A percentile compares a stretch with the other conserved stretches of the same genome.
Evolutionary conservation across 352 stramenopile species (phyloP).

Genomic region (Blastocystis sp.): DNA sequence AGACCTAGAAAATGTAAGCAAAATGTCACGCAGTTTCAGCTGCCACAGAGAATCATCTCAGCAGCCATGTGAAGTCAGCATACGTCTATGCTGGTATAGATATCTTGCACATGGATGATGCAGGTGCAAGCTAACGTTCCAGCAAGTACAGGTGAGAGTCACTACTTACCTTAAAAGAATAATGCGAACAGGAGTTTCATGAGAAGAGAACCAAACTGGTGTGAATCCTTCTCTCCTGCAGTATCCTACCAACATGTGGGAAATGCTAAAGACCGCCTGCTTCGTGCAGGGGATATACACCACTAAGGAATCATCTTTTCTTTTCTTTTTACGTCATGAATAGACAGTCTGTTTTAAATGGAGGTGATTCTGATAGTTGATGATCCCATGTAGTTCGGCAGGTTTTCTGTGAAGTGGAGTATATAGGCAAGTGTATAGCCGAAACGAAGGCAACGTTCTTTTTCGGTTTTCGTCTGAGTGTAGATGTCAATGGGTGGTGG

Average conservation of each 20-base stretch:
- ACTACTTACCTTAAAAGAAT: neutral
- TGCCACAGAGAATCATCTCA: neutral
- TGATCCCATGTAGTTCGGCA: neutral
- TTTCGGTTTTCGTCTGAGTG: neutral
- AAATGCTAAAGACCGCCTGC: neutral
- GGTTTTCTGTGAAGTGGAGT: conserved; percentile 27
- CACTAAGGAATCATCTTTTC: neutral
- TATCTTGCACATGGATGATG: neutral
- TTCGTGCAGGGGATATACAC: neutral
- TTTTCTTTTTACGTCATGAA: neutral
- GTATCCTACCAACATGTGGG: no score
- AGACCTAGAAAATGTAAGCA: neutral
- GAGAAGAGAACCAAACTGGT: no score
- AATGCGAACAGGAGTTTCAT: neutral
- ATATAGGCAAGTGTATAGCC: neutral
- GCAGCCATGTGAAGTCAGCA: neutral
- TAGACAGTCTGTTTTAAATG: neutral
- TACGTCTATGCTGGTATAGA: neutral
- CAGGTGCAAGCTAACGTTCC: neutral
- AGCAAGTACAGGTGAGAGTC: neutral
- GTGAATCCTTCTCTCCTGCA: no score
- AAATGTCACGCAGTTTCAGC: neutral
- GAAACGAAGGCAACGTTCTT: conserved; percentile 27
- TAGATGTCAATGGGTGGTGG: conserved; percentile 48
- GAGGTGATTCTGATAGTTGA: neutral